Evolutionary conservation across 1,284 basidiomycete genomes (phyloP).

Genomic region (Marasmius oreades): DNA sequence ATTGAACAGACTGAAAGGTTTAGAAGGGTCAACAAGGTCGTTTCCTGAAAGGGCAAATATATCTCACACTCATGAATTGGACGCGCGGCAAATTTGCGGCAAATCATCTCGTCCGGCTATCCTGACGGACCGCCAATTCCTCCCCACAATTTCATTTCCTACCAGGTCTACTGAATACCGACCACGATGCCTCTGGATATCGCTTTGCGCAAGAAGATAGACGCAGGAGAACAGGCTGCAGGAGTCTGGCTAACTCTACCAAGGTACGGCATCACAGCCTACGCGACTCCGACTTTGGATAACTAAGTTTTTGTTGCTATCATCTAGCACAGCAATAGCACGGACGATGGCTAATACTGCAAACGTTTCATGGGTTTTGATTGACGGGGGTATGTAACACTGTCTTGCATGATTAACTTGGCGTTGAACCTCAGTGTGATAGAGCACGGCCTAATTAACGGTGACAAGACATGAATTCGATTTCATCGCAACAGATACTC

Average conservation of each 20-base stretch:
- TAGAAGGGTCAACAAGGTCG: no score
- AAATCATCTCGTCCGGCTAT: no score
- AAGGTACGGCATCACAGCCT: conserved; percentile 13
- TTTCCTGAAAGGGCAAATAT: no score
- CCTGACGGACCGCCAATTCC: no score
- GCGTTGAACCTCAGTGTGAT: not conserved
- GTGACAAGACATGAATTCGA: conserved; percentile 8
- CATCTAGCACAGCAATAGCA: conserved; percentile 22
- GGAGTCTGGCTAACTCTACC: conserved; percentile 26
- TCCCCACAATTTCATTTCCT: not conserved
- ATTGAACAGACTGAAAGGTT: no score
- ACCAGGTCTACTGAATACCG: not conserved
- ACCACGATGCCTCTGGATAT: conserved; percentile 21
- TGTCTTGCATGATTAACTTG: not conserved
- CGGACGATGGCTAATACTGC: conserved; percentile 21
- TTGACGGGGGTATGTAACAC: conserved; percentile 21
- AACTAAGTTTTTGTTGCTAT: not conserved
- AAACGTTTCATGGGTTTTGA: conserved; percentile 24
- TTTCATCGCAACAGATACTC: not conserved
- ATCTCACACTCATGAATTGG: no score
- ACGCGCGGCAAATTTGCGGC: no score
- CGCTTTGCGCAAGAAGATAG: conserved; percentile 21
- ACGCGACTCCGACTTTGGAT: not conserved
- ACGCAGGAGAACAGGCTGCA: conserved; percentile 19
- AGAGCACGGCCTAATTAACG: conserved; percentile 26